These are phyloP conservation scores for Nicotiana undulata DNA, from an alignment of 257 asterid genomes.

Conservation along the genomic window DNA sequence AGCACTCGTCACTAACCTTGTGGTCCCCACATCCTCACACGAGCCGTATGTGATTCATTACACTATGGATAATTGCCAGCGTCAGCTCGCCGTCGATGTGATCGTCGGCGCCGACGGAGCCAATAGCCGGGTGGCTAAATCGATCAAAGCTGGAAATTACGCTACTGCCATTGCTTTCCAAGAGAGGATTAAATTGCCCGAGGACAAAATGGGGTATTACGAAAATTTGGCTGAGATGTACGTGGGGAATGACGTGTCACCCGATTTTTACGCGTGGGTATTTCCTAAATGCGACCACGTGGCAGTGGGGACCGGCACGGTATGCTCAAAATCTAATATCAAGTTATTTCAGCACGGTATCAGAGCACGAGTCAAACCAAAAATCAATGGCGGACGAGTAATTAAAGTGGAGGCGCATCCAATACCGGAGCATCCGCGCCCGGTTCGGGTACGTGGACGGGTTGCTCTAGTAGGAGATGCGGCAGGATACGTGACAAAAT, in stretches of 20 bases:
- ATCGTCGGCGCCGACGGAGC: conserved; percentile 87
- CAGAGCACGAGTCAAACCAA: conserved; percentile 29
- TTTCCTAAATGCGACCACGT: conserved; percentile 90
- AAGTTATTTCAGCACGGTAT: conserved; percentile 45
- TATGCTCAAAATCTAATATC: conserved; percentile 37
- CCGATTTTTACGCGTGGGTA: conserved; percentile 89
- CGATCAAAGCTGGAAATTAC: conserved; percentile 67
- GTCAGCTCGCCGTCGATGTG: conserved; percentile 52
- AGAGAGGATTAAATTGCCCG: conserved; percentile 59
- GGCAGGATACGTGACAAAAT: conserved; percentile 79
- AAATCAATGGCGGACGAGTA: conserved; percentile 44
- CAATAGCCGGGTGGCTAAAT: conserved; percentile 71
- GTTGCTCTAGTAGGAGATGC: conserved; percentile 81
- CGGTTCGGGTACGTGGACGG: conserved; percentile 50
- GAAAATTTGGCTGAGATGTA: conserved; percentile 78
- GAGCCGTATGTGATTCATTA: conserved; percentile 55
- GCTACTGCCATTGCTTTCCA: conserved; percentile 72
- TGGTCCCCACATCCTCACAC: conserved; percentile 29
- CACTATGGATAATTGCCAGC: conserved; percentile 24
- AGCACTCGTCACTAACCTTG: conserved; percentile 57
- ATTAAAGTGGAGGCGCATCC: conserved; percentile 88
- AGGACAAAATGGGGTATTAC: conserved; percentile 63
- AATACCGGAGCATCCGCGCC: conserved; percentile 77
- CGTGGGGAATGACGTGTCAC: conserved; percentile 70
- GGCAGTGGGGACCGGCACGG: conserved; percentile 76